Percentiles rank a stretch among this genome's conserved stretches.
Conservation (phyloP, 108 stramenopile species). For the Epithemia pelagica region DNA sequence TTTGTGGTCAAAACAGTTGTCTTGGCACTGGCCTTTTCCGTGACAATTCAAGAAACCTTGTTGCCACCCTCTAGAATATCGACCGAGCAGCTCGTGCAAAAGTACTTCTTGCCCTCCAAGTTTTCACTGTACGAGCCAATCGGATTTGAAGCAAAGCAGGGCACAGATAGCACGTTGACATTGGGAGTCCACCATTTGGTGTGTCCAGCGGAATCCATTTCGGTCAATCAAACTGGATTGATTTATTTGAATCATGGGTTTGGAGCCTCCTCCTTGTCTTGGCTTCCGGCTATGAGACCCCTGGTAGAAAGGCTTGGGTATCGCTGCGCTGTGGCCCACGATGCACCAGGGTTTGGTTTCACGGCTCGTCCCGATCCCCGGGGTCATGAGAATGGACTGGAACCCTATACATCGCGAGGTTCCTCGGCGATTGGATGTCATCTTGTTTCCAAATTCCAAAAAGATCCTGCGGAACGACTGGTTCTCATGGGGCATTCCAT, state of each 20-base stretch:
- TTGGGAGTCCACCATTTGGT: conserved; percentile 51
- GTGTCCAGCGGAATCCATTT: conserved; percentile 8
- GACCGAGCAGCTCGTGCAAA: conserved; percentile 29
- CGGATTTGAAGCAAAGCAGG: conserved; percentile 1
- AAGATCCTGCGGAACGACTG: conserved; percentile 2
- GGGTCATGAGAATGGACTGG: conserved; percentile 1
- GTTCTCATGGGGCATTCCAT: conserved; percentile 79
- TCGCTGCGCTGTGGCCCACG: conserved; percentile 52
- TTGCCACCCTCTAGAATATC: conserved; percentile 51
- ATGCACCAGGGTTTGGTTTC: conserved; percentile 80
- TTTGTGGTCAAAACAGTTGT: conserved; percentile 14
- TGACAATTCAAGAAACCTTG: conserved; percentile 48
- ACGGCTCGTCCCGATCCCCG: conserved; percentile 51
- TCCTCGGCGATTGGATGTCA: conserved; percentile 26
- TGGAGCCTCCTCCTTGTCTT: conserved; percentile 74
- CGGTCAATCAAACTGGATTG: conserved; percentile 20
- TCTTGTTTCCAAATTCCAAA: conserved; percentile 18
- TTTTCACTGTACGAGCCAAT: conserved; percentile 43
- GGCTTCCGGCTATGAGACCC: conserved; percentile 42
- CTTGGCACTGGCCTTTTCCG: conserved; percentile 11
- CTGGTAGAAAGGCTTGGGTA: conserved; percentile 38
- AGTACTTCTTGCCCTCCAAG: conserved; percentile 43
- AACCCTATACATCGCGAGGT: conserved; percentile 26
- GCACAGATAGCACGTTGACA: background rate
- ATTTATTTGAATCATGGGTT: conserved; percentile 78